phyloP scores from a whole-genome alignment of 2,329 filamentous ascomycete species.

The Paecilomyces formosus region DNA sequence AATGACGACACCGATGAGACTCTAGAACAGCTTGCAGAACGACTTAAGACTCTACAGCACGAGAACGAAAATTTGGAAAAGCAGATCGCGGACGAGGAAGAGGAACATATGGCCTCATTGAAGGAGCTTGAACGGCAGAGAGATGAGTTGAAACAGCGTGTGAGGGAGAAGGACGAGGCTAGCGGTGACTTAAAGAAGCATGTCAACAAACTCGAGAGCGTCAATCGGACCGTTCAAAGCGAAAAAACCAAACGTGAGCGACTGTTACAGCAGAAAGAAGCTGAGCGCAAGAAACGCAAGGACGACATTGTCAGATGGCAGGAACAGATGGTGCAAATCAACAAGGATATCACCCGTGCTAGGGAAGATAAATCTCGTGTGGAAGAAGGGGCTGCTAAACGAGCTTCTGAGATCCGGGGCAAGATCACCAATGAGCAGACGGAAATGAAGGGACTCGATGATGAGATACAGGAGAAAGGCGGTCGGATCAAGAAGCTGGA shows the following conservation, averaged over 20 bases:
- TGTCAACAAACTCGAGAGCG: slow-evolving; percentile 69
- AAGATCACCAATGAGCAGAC: slow-evolving; percentile 40
- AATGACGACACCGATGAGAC: slow-evolving; percentile 56
- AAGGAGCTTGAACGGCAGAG: slow-evolving; percentile 68
- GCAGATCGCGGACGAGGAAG: slow-evolving; percentile 60
- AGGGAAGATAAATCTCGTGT: slow-evolving; percentile 36
- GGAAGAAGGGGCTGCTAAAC: slow-evolving; percentile 31
- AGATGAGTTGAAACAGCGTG: slow-evolving; percentile 65
- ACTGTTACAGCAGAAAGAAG: slow-evolving; percentile 52
- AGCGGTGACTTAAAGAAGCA: slow-evolving; percentile 78
- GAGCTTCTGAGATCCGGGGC: slow-evolving; percentile 33
- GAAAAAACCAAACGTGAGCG: slow-evolving; percentile 71
- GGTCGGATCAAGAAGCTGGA: slow-evolving; percentile 55
- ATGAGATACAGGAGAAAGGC: slow-evolving; percentile 54
- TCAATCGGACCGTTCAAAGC: slow-evolving; percentile 73
- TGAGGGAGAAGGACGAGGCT: slow-evolving; percentile 86
- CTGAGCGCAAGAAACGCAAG: slow-evolving; percentile 53
- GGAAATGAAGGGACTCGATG: slow-evolving; percentile 51
- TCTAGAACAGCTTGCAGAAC: slow-evolving; percentile 70
- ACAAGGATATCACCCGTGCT: slow-evolving; percentile 39
- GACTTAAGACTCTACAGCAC: slow-evolving; percentile 68
- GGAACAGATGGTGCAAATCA: slow-evolving; percentile 46
- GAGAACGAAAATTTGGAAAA: slow-evolving; percentile 75
- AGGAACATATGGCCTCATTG: slow-evolving; percentile 59
- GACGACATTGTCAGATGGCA: slow-evolving; percentile 54